Percentiles rank a stretch among this genome's conserved stretches.
phyloP scores from a whole-genome alignment of 2,329 filamentous ascomycete genomes.

The Clonostachys rhizophaga region DNA sequence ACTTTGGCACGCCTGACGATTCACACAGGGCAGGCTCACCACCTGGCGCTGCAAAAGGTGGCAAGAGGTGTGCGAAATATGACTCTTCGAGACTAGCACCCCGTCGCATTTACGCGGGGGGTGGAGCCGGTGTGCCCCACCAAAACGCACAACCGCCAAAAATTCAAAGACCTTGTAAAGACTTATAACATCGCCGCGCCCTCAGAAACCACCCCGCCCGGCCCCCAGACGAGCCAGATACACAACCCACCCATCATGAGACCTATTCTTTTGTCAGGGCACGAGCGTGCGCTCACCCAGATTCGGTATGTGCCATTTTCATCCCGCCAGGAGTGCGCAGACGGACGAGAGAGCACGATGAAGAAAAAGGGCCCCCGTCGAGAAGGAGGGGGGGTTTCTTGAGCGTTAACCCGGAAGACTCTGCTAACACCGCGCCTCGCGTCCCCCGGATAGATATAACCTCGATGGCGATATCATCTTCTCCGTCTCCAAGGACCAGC shows the following conservation, averaged over 20 bases:
- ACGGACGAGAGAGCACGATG: no score
- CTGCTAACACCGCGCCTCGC: conserved; percentile 5
- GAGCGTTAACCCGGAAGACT: no score
- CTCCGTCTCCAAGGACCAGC: conserved; percentile 92
- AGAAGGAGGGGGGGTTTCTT: no score
- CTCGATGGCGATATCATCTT: conserved; percentile 95
- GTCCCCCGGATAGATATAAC: conserved; percentile 60
- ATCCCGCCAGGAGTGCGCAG: neutral
- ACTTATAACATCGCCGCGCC: conserved; percentile 1
- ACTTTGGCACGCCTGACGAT: no score
- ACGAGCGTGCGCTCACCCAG: conserved; percentile 94
- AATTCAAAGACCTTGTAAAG: conserved; percentile 14
- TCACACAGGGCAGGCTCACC: no score
- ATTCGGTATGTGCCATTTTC: conserved; percentile 56
- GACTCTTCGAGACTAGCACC: no score
- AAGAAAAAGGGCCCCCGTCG: no score
- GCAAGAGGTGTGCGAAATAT: no score
- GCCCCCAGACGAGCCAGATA: neutral
- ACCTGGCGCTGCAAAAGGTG: no score
- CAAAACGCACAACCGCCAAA: conserved; percentile 42
- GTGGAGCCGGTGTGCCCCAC: conserved; percentile 23
- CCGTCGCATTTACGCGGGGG: neutral
- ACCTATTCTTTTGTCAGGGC: conserved; percentile 91
- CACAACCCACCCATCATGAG: conserved; percentile 65
- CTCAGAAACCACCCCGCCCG: conserved; percentile 6